Percentiles rank a stretch among this genome's conserved stretches.
Conservation (phyloP, 306 rosid genomes). For the Dalbergia cochinchinensis region DNA sequence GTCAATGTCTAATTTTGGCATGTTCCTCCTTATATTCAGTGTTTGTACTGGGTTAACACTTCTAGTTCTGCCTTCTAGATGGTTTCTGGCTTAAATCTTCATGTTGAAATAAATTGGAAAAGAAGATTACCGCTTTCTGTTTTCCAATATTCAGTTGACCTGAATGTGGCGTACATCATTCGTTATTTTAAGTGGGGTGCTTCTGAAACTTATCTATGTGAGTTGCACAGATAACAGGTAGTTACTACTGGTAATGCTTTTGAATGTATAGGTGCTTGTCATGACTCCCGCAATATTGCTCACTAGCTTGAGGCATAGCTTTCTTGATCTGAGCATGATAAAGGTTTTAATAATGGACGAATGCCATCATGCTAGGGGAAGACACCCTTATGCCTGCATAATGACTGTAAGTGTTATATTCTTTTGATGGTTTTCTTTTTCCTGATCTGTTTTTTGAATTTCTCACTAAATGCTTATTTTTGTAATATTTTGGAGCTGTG, state of each 20-base stretch:
- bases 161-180: slow-evolving; percentile 9
- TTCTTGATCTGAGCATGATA: slow-evolving; percentile 71
- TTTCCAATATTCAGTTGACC: background rate
- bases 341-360: slow-evolving; percentile 86
- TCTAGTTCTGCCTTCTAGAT: background rate
- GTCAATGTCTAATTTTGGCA: background rate
- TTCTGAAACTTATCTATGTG: slow-evolving; percentile 23
- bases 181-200: background rate
- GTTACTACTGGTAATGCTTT: slow-evolving; percentile 32
- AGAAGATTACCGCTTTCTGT: background rate
- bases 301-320: slow-evolving; percentile 67
- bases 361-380: slow-evolving; percentile 87
- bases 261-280: slow-evolving; percentile 71
- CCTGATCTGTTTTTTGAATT: slow-evolving; percentile 15
- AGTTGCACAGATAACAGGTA: background rate
- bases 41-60: background rate
- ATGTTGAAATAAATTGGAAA: background rate
- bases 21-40: slow-evolving; percentile 1
- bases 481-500: slow-evolving; percentile 17
- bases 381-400: slow-evolving; percentile 72
- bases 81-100: background rate
- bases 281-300: slow-evolving; percentile 89
- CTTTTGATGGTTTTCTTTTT: slow-evolving; percentile 6
- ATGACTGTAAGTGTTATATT: slow-evolving; percentile 70
- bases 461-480: background rate